Base-by-base conservation (phyloP, 139 green algal genomes). In the Yamagishiella unicocca region DNA sequence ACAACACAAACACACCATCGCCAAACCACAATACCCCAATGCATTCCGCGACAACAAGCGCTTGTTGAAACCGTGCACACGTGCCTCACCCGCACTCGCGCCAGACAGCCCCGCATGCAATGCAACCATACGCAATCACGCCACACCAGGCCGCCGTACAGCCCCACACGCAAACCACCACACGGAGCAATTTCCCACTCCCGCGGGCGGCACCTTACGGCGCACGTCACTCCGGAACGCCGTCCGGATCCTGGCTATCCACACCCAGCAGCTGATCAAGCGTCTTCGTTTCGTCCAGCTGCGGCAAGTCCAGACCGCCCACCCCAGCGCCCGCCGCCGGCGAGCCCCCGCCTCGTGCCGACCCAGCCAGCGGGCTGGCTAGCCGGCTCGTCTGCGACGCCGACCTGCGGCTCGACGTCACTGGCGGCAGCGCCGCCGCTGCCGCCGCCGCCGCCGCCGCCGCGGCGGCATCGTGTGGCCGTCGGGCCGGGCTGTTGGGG, bases 261-360 rank as follows among this genome's bases (percentile, higher is more conserved):
- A 14, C 38, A 24, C 62, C 79, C 62, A 87, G 25, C 7, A 87
- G 6, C 45, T 87, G 45, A 17, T 67, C 66, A 64, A 87, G 25
- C n/a, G 81, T 87, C 66, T 75, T 79, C 33, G 81, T 87, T 66
- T 87, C 81, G 33, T 87, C 81, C 45, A 87, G 43, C 4, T 29
- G 7, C 24, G 81, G 81, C 10, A 87, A 10, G 9, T 87, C 81
- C 14, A 62, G 31, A 25, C 54, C 43, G 0, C 66, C 40, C n/a
- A 38, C 62, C 40, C 5, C 40, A 24, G 70, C 8, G 2, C 17
- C 70, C 70, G 70, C 42, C n/a, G 22, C 42, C 21, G 62, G 29
- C 24, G 58, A 38, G 25, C 45, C 46, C 1, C 38, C 78, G 2
- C 62, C 66, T 2, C 81, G 33, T 24, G 81, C 24, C 64, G 31